Conservation (phyloP, 2,329 filamentous ascomycete species). For the Neofusicoccum laricinum region DNA sequence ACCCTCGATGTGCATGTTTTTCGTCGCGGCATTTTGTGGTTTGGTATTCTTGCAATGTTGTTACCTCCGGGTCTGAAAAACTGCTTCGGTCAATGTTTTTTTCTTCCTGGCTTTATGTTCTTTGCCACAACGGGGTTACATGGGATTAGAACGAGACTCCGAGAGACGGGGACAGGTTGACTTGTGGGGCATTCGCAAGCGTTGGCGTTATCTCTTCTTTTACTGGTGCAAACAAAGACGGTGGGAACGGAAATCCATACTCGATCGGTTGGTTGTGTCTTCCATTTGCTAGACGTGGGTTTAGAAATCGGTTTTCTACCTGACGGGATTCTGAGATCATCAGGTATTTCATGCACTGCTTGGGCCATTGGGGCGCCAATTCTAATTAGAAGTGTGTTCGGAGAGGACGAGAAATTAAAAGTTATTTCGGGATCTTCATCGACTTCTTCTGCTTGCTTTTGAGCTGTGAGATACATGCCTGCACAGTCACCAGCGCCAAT, state of each 20-base stretch:
- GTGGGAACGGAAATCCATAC: background rate
- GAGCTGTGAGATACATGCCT: background rate
- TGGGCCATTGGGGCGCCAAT: background rate
- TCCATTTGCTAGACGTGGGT: background rate
- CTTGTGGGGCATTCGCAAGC: background rate
- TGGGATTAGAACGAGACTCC: background rate
- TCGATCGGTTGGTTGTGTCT: background rate
- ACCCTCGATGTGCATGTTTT: background rate
- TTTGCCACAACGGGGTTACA: background rate
- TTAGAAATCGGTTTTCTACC: background rate
- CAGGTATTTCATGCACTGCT: background rate
- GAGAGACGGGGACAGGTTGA: background rate
- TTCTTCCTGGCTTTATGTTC: background rate
- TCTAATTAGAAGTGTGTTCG: background rate
- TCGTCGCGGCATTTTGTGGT: background rate
- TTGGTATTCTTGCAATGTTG: background rate
- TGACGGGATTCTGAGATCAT: background rate
- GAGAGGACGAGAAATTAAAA: background rate
- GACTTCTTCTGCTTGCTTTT: background rate
- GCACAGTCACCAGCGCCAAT: too few species aligned
- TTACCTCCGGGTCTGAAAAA: background rate
- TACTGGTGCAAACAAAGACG: background rate
- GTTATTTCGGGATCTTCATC: background rate
- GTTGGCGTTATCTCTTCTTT: slow-evolving; percentile 3
- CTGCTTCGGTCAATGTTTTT: background rate